phyloP scores from a whole-genome alignment of 495 filamentous ascomycete genomes.

The Xanthoparmelia taractica region DNA sequence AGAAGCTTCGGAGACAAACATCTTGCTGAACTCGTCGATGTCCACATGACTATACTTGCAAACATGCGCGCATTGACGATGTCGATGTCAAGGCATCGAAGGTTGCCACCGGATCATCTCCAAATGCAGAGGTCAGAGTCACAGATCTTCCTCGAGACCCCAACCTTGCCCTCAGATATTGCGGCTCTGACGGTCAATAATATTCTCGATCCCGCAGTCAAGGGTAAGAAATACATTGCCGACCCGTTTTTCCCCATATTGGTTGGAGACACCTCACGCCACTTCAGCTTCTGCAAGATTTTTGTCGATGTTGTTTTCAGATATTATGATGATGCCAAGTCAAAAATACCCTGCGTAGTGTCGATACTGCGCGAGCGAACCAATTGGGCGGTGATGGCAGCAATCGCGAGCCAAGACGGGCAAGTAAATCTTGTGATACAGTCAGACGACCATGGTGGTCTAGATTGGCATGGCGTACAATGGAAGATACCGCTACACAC shows the following conservation, averaged over 20 bases:
- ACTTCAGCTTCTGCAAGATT: conserved; percentile 68
- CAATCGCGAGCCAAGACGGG: conserved; percentile 68
- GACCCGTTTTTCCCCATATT: conserved; percentile 61
- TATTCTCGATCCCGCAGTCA: conserved; percentile 42
- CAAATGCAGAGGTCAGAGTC: conserved; percentile 61
- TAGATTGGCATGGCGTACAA: conserved; percentile 69
- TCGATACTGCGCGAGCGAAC: conserved; percentile 62
- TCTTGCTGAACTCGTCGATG: conserved; percentile 41
- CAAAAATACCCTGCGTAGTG: conserved; percentile 62
- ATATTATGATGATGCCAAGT: conserved; percentile 56
- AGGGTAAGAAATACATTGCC: conserved; percentile 33
- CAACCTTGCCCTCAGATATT: conserved; percentile 59
- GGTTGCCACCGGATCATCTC: conserved; percentile 53
- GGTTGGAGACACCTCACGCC: conserved; percentile 57
- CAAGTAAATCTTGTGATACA: conserved; percentile 68
- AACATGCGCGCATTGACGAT: conserved; percentile 64
- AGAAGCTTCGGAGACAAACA: conserved; percentile 42
- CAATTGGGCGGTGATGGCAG: conserved; percentile 57
- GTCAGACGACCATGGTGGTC: conserved; percentile 54
- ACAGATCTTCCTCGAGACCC: conserved; percentile 68
- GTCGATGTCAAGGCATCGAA: conserved; percentile 75
- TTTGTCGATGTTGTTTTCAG: conserved; percentile 61
- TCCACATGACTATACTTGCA: conserved; percentile 49
- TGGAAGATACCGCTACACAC: conserved; percentile 62
- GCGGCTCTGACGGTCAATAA: conserved; percentile 56